Conservation (phyloP, 164 flowering plant species). For the Nymphaea thermarum region DNA sequence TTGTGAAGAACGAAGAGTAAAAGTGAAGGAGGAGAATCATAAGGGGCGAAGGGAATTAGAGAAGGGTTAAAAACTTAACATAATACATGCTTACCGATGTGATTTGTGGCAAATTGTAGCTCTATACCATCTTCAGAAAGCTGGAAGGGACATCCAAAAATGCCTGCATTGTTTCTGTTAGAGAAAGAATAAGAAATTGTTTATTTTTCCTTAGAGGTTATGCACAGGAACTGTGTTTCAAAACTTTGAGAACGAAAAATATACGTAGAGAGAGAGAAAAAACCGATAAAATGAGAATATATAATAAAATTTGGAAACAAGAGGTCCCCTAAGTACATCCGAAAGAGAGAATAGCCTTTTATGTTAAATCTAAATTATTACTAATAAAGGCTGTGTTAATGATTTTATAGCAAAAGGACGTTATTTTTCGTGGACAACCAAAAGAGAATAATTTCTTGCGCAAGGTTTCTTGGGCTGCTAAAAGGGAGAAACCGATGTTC, state of each 20-base stretch:
- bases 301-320: no score
- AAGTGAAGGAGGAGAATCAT: no score
- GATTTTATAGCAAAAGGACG: not conserved
- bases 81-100: not conserved
- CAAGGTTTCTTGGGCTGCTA: no score
- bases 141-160: not conserved
- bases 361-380: no score
- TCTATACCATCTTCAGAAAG: conserved; percentile 1
- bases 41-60: no score
- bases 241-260: not conserved
- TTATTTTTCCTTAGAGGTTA: not conserved
- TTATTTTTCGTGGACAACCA: not conserved
- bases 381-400: no score
- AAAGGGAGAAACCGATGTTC: not conserved
- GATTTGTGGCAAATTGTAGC: conserved; percentile 3
- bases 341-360: no score
- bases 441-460: not conserved
- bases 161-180: conserved; percentile 3
- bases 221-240: not conserved
- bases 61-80: no score
- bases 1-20: no score
- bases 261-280: not conserved
- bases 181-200: not conserved
- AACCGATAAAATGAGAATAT: no score
- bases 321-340: no score